These are phyloP conservation scores for Aspergillus sp. DNA, from an alignment of 2,329 filamentous ascomycete species.

Conservation along the genomic window DNA sequence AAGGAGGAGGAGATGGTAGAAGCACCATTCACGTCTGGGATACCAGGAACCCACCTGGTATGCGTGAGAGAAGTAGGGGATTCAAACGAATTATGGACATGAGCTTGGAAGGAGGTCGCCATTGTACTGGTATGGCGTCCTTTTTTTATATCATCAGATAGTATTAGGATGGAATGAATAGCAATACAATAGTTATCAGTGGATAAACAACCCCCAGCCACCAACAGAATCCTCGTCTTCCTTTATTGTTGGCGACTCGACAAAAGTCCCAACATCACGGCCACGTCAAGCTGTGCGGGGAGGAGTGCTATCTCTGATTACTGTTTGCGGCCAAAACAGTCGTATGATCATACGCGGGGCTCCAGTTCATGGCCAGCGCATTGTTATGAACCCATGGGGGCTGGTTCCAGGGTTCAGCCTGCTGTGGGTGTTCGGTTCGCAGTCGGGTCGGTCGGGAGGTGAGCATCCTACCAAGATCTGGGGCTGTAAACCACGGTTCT, in stretches of 20 bases:
- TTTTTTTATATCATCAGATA: not conserved
- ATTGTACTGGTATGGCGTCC: not conserved
- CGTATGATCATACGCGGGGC: too few species aligned
- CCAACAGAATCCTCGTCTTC: not conserved
- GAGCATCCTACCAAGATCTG: too few species aligned
- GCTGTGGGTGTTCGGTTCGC: too few species aligned
- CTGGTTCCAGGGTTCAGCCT: too few species aligned
- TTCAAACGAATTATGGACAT: conserved; percentile 16
- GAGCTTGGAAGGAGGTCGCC: conserved; percentile 18
- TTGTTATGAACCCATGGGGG: too few species aligned
- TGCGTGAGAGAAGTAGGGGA: conserved; percentile 4
- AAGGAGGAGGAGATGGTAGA: not conserved
- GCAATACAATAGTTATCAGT: not conserved
- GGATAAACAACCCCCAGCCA: not conserved
- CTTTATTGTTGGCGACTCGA: not conserved
- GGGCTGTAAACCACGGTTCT: too few species aligned
- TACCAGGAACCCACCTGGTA: not conserved
- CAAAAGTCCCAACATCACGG: not conserved
- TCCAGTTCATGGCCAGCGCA: too few species aligned
- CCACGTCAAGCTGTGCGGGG: not conserved
- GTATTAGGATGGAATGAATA: not conserved
- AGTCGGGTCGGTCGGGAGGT: too few species aligned
- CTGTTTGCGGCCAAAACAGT: too few species aligned
- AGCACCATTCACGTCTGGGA: not conserved
- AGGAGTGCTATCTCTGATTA: too few species aligned